Conservation (phyloP, 495 filamentous ascomycete genomes). For the Podospora comata region DNA sequence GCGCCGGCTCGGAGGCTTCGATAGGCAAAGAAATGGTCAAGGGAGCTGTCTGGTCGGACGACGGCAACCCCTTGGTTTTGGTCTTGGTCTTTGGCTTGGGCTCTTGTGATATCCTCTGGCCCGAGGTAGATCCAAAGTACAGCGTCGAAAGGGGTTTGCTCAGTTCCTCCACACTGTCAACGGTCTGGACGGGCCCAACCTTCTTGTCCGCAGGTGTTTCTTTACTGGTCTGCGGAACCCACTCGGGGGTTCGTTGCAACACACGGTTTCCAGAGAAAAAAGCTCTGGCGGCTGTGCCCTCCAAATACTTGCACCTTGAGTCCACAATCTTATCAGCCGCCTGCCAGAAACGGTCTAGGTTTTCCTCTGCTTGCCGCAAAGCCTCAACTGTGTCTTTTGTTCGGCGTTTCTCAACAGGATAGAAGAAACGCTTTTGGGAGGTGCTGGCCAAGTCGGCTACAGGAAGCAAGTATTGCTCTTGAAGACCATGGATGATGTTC, state of each 20-base stretch:
- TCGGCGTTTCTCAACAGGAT: conserved; percentile 49
- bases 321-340: conserved; percentile 14
- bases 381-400: conserved; percentile 43
- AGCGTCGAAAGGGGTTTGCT: conserved; percentile 24
- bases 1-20: conserved; percentile 18
- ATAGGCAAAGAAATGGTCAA: too few relatives aligned
- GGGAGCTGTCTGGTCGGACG: conserved; percentile 2
- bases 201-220: too few relatives aligned
- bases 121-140: conserved; percentile 1
- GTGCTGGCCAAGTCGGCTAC: conserved; percentile 13
- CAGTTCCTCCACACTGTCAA: conserved; percentile 1
- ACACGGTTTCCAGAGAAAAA: conserved; percentile 35
- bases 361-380: conserved; percentile 39
- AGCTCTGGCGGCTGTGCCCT: conserved; percentile 20
- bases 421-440: conserved; percentile 38
- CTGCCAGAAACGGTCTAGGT: conserved; percentile 52
- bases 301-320: conserved; percentile 7
- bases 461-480: conserved; percentile 7
- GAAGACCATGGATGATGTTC: conserved; percentile 17
- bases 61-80: background rate
- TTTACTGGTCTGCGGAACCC: conserved; percentile 26
- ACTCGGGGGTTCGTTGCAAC: conserved; percentile 49
- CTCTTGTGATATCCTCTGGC: too few relatives aligned
- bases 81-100: conserved; percentile 5
- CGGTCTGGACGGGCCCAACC: too few relatives aligned